phyloP scores from a whole-genome alignment of 2,329 filamentous ascomycete species.

The Ceratocystis cacaofunesta region DNA sequence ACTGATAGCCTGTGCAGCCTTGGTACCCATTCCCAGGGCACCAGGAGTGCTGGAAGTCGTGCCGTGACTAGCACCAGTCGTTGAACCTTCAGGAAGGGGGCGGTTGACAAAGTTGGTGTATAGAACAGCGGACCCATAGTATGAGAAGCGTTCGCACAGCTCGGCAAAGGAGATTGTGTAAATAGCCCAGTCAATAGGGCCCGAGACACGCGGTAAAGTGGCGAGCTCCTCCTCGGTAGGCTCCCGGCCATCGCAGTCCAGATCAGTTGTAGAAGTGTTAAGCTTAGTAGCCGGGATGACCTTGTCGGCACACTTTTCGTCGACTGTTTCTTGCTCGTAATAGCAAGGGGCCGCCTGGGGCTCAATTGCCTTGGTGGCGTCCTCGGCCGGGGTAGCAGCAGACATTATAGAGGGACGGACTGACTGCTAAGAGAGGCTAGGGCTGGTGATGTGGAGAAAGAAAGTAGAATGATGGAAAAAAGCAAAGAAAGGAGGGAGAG shows the following conservation, averaged over 20 bases:
- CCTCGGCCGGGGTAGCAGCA: neutral
- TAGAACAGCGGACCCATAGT: conserved; percentile 56
- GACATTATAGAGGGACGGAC: neutral
- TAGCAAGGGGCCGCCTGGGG: neutral
- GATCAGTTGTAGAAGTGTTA: conserved; percentile 13
- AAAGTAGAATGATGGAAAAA: neutral
- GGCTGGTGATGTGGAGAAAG: neutral
- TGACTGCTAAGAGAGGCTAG: neutral
- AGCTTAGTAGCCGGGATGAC: neutral
- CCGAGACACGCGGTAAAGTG: conserved; percentile 49
- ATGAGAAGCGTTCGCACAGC: conserved; percentile 62
- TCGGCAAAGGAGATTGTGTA: conserved; percentile 61
- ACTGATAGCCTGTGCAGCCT: conserved; percentile 34
- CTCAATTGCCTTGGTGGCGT: neutral
- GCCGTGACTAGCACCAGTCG: conserved; percentile 33
- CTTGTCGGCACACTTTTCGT: conserved; percentile 17
- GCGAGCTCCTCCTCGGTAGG: conserved; percentile 48
- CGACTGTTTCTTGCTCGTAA: neutral
- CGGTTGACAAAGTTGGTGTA: conserved; percentile 54
- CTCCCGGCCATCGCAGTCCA: conserved; percentile 23
- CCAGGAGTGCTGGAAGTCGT: conserved; percentile 28
- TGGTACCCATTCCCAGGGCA: conserved; percentile 44
- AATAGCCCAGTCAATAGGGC: conserved; percentile 47
- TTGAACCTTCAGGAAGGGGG: conserved; percentile 37
- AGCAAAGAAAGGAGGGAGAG: neutral